These are phyloP conservation scores for Brassica balearica DNA, from an alignment of 441 rosid genomes.

Conservation along the genomic window DNA sequence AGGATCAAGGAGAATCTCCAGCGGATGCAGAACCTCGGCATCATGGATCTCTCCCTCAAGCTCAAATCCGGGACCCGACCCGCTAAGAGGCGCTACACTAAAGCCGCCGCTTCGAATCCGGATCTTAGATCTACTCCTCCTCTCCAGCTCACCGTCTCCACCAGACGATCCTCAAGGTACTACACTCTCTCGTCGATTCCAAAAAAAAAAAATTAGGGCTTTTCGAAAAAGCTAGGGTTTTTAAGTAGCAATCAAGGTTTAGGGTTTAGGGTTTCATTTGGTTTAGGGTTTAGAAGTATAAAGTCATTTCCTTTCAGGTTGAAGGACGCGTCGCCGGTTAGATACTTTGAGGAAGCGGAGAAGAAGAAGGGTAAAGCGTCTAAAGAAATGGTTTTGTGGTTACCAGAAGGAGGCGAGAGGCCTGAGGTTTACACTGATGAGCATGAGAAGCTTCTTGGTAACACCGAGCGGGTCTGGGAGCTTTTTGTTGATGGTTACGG, in stretches of 20 bases:
- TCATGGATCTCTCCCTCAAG: conserved; percentile 64
- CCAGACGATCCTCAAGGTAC: conserved; percentile 74
- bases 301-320: conserved; percentile 50
- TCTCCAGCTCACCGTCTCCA: conserved; percentile 39
- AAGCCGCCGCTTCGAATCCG: conserved; percentile 19
- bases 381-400: conserved; percentile 2
- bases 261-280: neutral
- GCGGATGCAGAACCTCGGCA: conserved; percentile 71
- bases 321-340: conserved; percentile 61
- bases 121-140: conserved; percentile 27
- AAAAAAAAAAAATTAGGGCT: neutral
- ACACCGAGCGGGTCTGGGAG: conserved; percentile 71
- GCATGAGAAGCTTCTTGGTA: conserved; percentile 71
- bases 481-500: conserved; percentile 79
- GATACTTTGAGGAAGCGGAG: conserved; percentile 55
- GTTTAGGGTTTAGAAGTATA: too few relatives aligned
- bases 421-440: conserved; percentile 78
- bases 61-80: conserved; percentile 47
- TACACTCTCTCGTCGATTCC: neutral
- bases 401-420: conserved; percentile 61
- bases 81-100: conserved; percentile 40
- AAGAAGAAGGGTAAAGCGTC: conserved; percentile 43
- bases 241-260: neutral
- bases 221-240: neutral
- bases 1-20: conserved; percentile 74